Evolutionary conservation across 495 filamentous ascomycete species (phyloP).

Genomic region (Talaromyces nanjingensis): DNA sequence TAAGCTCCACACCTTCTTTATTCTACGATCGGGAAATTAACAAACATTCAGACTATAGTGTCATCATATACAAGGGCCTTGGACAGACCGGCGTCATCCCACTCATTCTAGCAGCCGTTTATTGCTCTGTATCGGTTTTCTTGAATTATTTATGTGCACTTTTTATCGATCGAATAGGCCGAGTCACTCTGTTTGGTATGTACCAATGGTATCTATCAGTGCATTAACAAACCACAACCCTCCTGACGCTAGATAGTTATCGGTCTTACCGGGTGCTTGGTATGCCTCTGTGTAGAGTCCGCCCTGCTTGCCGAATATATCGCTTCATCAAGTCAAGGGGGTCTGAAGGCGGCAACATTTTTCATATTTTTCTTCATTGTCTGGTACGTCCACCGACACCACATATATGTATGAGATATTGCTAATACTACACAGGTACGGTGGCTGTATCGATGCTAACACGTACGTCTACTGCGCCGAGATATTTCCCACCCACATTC

Average conservation of each 20-base stretch:
- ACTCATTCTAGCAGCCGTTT: slow-evolving; percentile 2
- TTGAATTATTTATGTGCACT: slow-evolving; percentile 6
- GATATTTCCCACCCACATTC: slow-evolving; percentile 19
- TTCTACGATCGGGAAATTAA: neutral
- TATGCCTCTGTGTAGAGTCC: slow-evolving; percentile 6
- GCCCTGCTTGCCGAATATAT: slow-evolving; percentile 5
- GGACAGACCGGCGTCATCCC: slow-evolving; percentile 5
- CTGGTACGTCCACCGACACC: neutral
- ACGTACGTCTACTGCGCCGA: slow-evolving; percentile 16
- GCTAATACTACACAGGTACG: slow-evolving; percentile 2
- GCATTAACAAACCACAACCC: no score
- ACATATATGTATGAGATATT: neutral
- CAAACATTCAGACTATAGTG: neutral
- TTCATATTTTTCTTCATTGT: slow-evolving; percentile 9
- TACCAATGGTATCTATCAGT: neutral
- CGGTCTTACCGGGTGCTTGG: neutral
- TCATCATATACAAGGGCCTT: slow-evolving; percentile 5
- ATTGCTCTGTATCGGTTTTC: slow-evolving; percentile 2
- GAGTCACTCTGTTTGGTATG: neutral
- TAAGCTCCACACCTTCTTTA: slow-evolving; percentile 2
- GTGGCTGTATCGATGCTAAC: slow-evolving; percentile 11
- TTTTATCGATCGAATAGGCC: neutral
- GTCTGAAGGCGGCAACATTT: slow-evolving; percentile 5
- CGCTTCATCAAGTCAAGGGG: neutral
- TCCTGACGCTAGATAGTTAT: neutral